Base-by-base conservation (phyloP, 129 eudicot species). In the Logfia minima region DNA sequence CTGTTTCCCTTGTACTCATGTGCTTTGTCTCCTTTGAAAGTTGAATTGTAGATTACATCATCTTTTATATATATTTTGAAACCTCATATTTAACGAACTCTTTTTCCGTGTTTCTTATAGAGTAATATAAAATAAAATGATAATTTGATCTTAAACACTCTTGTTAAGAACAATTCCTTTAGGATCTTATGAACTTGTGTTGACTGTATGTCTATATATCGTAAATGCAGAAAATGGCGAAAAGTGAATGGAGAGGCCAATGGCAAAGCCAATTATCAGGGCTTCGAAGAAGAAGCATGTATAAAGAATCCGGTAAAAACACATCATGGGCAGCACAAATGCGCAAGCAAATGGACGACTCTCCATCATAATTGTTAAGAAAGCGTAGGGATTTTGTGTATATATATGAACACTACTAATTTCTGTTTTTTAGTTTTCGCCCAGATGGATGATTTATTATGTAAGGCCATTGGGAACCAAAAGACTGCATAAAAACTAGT, bases 311-410 rank as follows among this genome's bases (percentile, higher is more conserved):
- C 1, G 63, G 75, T 31, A 82, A 77, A 37, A 86, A 69, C 53
- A 78, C 84, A 88, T 93, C 98, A 4, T 93, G 98, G 98, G 98
- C 85, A 74, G 93, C 92, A 35, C 85, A 86, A 21, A 83, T 93
- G 90, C 96, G 98, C 31, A 76, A 74, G 83, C 84, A 89, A 83
- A 84, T 86, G 71, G 56, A 83, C 3, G 85, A 84, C 55, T 77
- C 87, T 74, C 70, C 88, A 41, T 72, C 87, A 5, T 80, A 75
- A 60, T 45, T 31, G 35, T 53, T 21, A 45, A 62, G 45, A 74
- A 28, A 75, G 19, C 18, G 1, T 75, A 53, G 21, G 53, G 62
- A n/a, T 71, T 78, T 52, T 6, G 63, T 84, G 68, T 75, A 62
- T 71, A 75, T 70, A 78, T 71, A 70, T 48, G 62, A 32, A 69